Evolutionary conservation across 2,329 filamentous ascomycete species (phyloP).

Genomic region (Talaromyces islandicus): DNA sequence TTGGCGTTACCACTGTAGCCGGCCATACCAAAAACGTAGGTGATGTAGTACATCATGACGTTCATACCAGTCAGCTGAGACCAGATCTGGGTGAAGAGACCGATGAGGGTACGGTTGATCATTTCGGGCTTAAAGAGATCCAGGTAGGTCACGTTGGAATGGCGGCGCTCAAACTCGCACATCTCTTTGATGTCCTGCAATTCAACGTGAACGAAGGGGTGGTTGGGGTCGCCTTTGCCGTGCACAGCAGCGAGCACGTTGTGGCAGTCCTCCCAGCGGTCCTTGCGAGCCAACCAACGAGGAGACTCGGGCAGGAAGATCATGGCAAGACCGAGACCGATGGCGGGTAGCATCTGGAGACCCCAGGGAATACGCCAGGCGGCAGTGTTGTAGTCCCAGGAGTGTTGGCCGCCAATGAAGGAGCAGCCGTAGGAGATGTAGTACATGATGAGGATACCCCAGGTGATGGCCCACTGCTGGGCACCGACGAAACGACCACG

Average conservation of each 20-base stretch:
- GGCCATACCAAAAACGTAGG: conserved; percentile 66
- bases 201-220: conserved; percentile 62
- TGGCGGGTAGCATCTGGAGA: conserved; percentile 56
- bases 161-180: conserved; percentile 65
- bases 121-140: conserved; percentile 70
- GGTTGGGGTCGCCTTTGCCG: conserved; percentile 58
- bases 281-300: conserved; percentile 58
- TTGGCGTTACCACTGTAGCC: conserved; percentile 55
- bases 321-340: conserved; percentile 54
- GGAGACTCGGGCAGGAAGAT: conserved; percentile 51
- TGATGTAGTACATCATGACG: conserved; percentile 53
- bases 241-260: conserved; percentile 53
- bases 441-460: conserved; percentile 36
- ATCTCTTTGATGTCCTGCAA: conserved; percentile 67
- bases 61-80: conserved; percentile 73
- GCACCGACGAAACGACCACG: conserved; percentile 61
- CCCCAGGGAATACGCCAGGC: conserved; percentile 62
- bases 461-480: conserved; percentile 72
- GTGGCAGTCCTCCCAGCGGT: conserved; percentile 51
- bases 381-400: conserved; percentile 31
- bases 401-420: conserved; percentile 46
- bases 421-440: conserved; percentile 55
- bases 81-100: conserved; percentile 70
- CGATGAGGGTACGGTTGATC: conserved; percentile 67
- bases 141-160: conserved; percentile 62